Evolutionary conservation across 495 filamentous ascomycete species (phyloP), one percentile per base, ranked within the genome.

Genomic region (Jackrogersella multiformis): DNA sequence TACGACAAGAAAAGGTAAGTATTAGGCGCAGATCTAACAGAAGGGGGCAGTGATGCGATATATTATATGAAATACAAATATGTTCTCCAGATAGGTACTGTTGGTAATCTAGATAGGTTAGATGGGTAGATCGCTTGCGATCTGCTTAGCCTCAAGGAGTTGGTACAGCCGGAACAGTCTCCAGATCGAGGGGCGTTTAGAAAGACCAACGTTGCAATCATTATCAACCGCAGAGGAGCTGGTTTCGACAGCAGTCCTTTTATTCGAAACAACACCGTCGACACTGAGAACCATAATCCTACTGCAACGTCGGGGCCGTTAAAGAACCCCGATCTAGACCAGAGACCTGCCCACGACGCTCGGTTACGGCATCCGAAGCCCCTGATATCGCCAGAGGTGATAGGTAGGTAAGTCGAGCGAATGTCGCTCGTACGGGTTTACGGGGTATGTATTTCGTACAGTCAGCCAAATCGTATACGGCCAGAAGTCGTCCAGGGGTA

Each of bases 221-320:
- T 7, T 46, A 35, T 13, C 6, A 42, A 26, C 12, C 4, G 15
- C n/a, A 16, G 30, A 52, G 48, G 34, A 58, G 21, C 28, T 48
- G 44, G 34, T 36, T 34, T 30, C 18, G 41, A 38, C 55, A 21
- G 54, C 7, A 28, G 16, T 13, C 24, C 21, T 51, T 69, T 5
- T 69, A 69, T 51, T 41, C 66, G 60, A 69, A 69, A 69, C 66
- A 54, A n/a, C 34, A 41, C n/a, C 18, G 7, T 54, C 6, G 13
- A 64, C 36, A 34, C 39, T 34, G 28, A 44, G 34, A 60, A n/a
- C 24, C 44, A 10, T 10, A 34, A 69, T 64, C 66, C 66, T 69
- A 51, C 60, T 32, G 36, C 39, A 56, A 49, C 36, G n/a, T 49
- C 34, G 35, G 32, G 30, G 30, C 26, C 15, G 32, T 13, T 35